Conservation (phyloP, 495 filamentous ascomycete genomes). For the Cairneyella variabilis region DNA sequence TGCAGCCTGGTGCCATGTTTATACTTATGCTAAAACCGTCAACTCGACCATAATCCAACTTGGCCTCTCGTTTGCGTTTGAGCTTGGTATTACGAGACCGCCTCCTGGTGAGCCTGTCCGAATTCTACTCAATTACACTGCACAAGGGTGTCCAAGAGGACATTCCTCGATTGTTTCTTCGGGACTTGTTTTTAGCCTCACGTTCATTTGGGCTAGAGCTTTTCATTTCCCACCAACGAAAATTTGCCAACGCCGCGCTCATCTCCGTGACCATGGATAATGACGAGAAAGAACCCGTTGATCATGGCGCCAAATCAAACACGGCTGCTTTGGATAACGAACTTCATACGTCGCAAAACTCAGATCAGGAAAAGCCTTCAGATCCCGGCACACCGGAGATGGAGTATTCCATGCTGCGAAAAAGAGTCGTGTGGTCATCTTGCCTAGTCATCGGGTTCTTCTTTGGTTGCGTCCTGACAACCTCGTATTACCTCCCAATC, state of each 20-base stretch:
- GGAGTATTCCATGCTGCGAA: conserved; percentile 13
- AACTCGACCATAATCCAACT: background rate
- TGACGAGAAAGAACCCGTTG: too few relatives aligned
- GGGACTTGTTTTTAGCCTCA: too few relatives aligned
- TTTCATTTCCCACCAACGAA: too few relatives aligned
- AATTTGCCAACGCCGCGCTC: too few relatives aligned
- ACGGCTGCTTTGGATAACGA: too few relatives aligned
- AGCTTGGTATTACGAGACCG: conserved; percentile 2
- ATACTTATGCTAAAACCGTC: background rate
- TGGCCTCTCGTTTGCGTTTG: background rate
- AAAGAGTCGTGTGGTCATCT: conserved; percentile 31
- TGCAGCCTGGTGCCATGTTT: background rate
- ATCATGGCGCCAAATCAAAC: too few relatives aligned
- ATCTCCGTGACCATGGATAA: too few relatives aligned
- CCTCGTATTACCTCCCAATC: conserved; percentile 63
- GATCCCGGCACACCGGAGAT: too few relatives aligned
- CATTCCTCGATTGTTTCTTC: too few relatives aligned
- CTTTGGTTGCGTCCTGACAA: conserved; percentile 16
- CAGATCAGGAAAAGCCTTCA: too few relatives aligned
- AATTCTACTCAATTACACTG: background rate
- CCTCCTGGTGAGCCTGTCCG: background rate
- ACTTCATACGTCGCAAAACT: too few relatives aligned
- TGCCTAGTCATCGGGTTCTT: conserved; percentile 23
- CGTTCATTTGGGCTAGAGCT: too few relatives aligned
- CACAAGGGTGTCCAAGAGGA: conserved; percentile 4